These are phyloP conservation scores for Dryas drummondii DNA, from an alignment of 306 rosid genomes.

Conservation along the genomic window DNA sequence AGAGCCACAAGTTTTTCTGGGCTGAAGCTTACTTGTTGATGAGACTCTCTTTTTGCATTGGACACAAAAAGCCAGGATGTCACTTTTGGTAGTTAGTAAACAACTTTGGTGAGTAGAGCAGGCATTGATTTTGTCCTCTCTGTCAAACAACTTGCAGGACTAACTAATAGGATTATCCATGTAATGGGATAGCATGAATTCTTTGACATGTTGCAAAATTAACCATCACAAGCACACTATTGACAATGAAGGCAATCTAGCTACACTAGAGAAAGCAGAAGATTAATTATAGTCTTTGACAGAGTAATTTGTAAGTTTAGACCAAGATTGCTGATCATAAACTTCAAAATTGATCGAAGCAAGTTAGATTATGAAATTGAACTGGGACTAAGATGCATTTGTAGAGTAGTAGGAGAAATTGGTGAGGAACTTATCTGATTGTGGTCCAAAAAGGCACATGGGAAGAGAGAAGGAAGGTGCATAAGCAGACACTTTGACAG, in stretches of 20 bases:
- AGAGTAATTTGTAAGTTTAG: background rate
- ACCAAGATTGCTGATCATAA: background rate
- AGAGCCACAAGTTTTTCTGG: slow-evolving; percentile 24
- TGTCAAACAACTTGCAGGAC: slow-evolving; percentile 11
- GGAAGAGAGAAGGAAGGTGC: slow-evolving; percentile 34
- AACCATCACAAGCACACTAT: background rate
- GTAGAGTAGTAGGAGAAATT: background rate
- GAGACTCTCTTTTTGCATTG: background rate
- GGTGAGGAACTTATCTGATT: slow-evolving; percentile 8
- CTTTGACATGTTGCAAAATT: background rate
- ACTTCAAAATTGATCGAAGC: background rate
- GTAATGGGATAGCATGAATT: background rate
- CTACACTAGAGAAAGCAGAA: background rate
- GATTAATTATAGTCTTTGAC: background rate
- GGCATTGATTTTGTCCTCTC: background rate
- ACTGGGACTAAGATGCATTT: background rate
- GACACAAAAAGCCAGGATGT: slow-evolving; percentile 1
- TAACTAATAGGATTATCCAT: background rate
- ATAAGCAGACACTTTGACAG: slow-evolving; percentile 56
- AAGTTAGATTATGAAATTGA: background rate
- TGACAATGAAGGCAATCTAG: background rate
- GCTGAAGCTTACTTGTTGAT: background rate
- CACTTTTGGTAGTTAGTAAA: background rate
- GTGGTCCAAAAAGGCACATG: slow-evolving; percentile 78
- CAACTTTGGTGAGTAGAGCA: background rate